Evolutionary conservation across 345 rosid genomes (phyloP).

Genomic region (Salix brachista): DNA sequence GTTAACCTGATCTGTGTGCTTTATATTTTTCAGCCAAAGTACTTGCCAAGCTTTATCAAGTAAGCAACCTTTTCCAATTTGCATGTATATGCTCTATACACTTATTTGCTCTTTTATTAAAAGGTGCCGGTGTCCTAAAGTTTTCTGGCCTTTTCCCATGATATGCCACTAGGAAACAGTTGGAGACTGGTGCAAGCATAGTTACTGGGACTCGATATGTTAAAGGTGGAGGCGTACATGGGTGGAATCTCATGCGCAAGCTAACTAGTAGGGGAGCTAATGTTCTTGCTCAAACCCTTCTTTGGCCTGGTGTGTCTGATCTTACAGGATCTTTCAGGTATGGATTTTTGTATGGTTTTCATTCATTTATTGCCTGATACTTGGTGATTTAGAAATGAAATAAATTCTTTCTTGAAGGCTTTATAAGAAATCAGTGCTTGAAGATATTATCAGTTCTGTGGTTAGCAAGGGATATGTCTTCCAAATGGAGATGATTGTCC

Average conservation of each 20-base stretch:
- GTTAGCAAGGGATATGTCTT: slow-evolving; percentile 96
- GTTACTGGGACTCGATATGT: slow-evolving; percentile 93
- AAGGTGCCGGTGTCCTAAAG: neutral
- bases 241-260: slow-evolving; percentile 98
- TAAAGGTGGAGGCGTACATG: slow-evolving; percentile 86
- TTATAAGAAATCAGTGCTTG: slow-evolving; percentile 75
- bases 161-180: slow-evolving; percentile 59
- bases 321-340: slow-evolving; percentile 95
- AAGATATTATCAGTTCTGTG: slow-evolving; percentile 71
- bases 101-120: neutral
- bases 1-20: slow-evolving; percentile 3
- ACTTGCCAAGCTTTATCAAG: slow-evolving; percentile 90
- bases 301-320: slow-evolving; percentile 98
- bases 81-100: neutral
- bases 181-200: slow-evolving; percentile 84
- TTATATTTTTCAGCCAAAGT: slow-evolving; percentile 76
- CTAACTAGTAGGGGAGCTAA: slow-evolving; percentile 98
- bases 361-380: neutral
- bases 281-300: slow-evolving; percentile 87
- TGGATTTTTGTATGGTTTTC: slow-evolving; percentile 4
- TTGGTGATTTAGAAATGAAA: slow-evolving; percentile 13
- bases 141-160: slow-evolving; percentile 7
- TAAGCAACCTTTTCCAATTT: slow-evolving; percentile 30
- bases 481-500: slow-evolving; percentile 99
- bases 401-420: slow-evolving; percentile 41